Evolutionary conservation across 2,329 filamentous ascomycete genomes (phyloP), one percentile per base, ranked within the genome.

Genomic region (Paecilomyces niveus): DNA sequence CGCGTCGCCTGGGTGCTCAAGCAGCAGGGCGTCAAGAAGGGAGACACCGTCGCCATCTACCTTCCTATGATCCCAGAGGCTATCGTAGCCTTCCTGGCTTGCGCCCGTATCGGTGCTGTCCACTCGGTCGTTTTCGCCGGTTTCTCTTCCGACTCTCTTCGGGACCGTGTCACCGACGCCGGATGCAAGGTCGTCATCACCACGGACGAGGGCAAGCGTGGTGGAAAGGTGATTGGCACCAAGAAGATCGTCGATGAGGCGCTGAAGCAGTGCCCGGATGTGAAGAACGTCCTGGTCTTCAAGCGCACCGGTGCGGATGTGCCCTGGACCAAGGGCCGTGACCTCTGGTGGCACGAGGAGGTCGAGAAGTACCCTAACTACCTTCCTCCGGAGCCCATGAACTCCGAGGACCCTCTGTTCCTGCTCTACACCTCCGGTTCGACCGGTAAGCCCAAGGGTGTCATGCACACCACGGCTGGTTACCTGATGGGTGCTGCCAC

Each of bases 231-330:
- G 69, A 97, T 99, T 73, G 90, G 90, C 70, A 97, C 93, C 69
- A 97, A 99, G 86, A 96, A 96, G 82, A 97, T 99, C 72, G 94
- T 97, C 66, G 94, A 99, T 71, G 94, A 97, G 72, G 93, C 93
- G 39, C 84, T 99, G 61, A 96, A 94, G 82, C 91, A 96, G 78
- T 97, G 93, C 78, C 93, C 93, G 18, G 88, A 90, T 67, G 89
- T 99, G 64, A 85, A 82, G 50, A 86, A 89, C 75, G 90, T 90
- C 67, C 82, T 99, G 45, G 94, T 99, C 58, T 97, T 88, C 83
- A 93, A 96, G 84, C 89, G 94, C 68, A 99, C 94, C 39, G 93
- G 93, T 56, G 88, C 92, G 54, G 92, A 97, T 56, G 87, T 97
- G 21, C 92, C 93, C 63, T 93, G 89, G 89, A 96, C 91, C 56